Percentiles rank a stretch among this genome's conserved stretches.
These are phyloP conservation scores for Suhomyces bribrorum DNA, from an alignment of 1,139 yeast genomes.

Conservation along the genomic window DNA sequence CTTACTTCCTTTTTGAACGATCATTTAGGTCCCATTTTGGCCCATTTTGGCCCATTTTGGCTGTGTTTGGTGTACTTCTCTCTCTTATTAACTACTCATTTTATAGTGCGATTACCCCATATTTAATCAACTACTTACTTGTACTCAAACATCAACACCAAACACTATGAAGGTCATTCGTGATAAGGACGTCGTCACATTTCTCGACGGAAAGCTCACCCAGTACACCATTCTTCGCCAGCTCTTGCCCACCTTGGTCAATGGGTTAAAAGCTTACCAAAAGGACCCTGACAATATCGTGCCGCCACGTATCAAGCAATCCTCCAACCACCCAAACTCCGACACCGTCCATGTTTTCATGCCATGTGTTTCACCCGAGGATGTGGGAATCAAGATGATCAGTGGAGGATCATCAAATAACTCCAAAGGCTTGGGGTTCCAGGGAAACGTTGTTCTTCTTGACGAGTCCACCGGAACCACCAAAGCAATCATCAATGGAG, in stretches of 20 bases:
- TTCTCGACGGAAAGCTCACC: constrained; percentile 20
- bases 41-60: too few species aligned
- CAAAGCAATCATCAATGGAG: constrained; percentile 58
- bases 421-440: constrained; percentile 45
- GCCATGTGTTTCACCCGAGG: constrained; percentile 59
- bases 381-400: constrained; percentile 47
- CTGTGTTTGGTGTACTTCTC: too few species aligned
- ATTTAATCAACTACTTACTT: not conserved
- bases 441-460: constrained; percentile 53
- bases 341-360: constrained; percentile 58
- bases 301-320: constrained; percentile 37
- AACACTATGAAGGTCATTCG: constrained; percentile 31
- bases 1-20: too few species aligned
- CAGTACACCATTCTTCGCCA: constrained; percentile 22
- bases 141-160: not conserved
- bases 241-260: constrained; percentile 31
- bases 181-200: constrained; percentile 24
- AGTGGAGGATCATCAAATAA: constrained; percentile 49
- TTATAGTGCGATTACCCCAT: not conserved
- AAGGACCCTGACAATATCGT: constrained; percentile 29
- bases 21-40: too few species aligned
- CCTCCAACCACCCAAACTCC: constrained; percentile 26
- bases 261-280: constrained; percentile 24
- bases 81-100: too few species aligned
- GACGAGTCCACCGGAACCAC: constrained; percentile 54